Base-by-base conservation (phyloP, 2,329 filamentous ascomycete genomes). In the Alternaria metachromatica region DNA sequence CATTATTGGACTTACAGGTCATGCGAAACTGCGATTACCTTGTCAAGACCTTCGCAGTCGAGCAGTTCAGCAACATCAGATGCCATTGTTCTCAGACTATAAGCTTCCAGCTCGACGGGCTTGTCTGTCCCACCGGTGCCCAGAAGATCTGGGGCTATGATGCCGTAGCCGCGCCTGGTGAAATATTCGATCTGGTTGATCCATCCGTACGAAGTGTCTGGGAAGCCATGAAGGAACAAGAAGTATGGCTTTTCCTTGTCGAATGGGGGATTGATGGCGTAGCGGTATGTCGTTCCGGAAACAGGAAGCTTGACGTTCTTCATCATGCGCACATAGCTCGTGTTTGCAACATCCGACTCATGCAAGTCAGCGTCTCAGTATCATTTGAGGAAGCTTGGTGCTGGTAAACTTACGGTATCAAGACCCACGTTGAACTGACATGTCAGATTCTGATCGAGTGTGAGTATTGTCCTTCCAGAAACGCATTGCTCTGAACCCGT, bases 171-270 rank as follows among this genome's bases (percentile, higher is more conserved):
- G 26, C 26, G 46, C 15, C 23, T 25, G 1, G 23, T 49, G 18
- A 49, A 49, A 15, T 49, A 49, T 26, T 49, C 46, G n/a, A 49
- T 49, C 15, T 49, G 46, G 23, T 49, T 49, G 8, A n/a, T n/a
- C 46, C 23, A 49, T 6, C 46, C 1, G 6, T 49, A 25, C 3
- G 37, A 44, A 2, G 37, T 25, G 0, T 55, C 43, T 12, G 46
- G 46, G 11, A 49, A 49, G 46, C 46, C 46, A 4, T 49, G 46
- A 11, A 49, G 8, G 10, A 49, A 49, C 15, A 49, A 4, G n/a
- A 49, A 9, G 9, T 49, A 49, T 1, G 25, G 46, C 11, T 49
- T 49, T 15, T 8, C 25, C 9, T n/a, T 18, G 9, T 18, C 25
- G 15, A 26, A n/a, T 5, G 46, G 46, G 2, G 46, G 10, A 2